phyloP scores from a whole-genome alignment of 2,329 filamentous ascomycete species.

The Colletotrichum sansevieriae region DNA sequence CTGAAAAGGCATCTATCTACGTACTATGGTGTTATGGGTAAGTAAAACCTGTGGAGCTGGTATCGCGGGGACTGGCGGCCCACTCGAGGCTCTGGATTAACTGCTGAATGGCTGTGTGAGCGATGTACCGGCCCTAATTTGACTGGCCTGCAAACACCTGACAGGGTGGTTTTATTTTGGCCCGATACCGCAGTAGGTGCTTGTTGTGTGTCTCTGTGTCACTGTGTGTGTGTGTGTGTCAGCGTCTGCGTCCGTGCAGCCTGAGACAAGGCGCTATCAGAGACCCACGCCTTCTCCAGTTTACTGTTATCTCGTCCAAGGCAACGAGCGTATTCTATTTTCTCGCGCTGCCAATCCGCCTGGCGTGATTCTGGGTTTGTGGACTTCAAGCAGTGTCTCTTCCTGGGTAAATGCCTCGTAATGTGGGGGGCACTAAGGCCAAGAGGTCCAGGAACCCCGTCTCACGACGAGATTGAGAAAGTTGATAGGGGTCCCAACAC shows the following conservation, averaged over 20 bases:
- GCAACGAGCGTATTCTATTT: conserved; percentile 25
- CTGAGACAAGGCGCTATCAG: conserved; percentile 40
- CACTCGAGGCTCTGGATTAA: too few relatives aligned
- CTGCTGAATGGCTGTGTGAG: too few relatives aligned
- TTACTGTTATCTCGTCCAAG: conserved; percentile 39
- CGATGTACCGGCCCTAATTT: too few relatives aligned
- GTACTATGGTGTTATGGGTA: too few relatives aligned
- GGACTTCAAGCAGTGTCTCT: conserved; percentile 12
- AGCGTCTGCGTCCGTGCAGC: neutral
- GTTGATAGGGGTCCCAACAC: conserved; percentile 19
- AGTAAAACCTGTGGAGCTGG: too few relatives aligned
- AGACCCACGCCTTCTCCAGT: conserved; percentile 40
- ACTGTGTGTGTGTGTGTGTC: neutral
- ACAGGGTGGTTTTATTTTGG: too few relatives aligned
- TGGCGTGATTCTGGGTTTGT: conserved; percentile 33
- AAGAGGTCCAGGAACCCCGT: conserved; percentile 12
- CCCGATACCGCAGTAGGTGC: too few relatives aligned
- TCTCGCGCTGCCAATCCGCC: conserved; percentile 24
- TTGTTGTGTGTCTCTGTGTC: too few relatives aligned
- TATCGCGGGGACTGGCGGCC: too few relatives aligned
- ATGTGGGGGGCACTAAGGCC: conserved; percentile 27
- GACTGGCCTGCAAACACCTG: too few relatives aligned
- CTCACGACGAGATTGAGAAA: neutral
- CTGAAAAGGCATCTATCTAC: conserved; percentile 19
- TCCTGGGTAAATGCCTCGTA: conserved; percentile 28